Conservation (phyloP, 2,329 filamentous ascomycete species). For the Xenosphaeropsis pyriputrescens region DNA sequence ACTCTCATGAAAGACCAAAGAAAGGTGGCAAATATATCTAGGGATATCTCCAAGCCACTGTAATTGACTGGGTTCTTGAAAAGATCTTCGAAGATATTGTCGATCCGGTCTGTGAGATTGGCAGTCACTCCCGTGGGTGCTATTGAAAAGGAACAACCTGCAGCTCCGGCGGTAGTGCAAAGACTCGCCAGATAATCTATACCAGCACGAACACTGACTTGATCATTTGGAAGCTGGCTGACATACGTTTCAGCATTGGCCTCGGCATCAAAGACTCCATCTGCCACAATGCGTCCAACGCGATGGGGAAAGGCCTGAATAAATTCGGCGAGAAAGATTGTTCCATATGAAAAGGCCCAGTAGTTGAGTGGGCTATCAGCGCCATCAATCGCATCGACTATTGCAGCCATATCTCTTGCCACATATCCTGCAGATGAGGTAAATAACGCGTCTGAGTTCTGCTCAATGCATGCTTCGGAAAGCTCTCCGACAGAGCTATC, state of each 20-base stretch:
- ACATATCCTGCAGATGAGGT: conserved; percentile 7
- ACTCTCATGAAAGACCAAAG: conserved; percentile 1
- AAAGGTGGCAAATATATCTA: neutral
- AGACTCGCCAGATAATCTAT: conserved; percentile 5
- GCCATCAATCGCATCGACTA: conserved; percentile 3
- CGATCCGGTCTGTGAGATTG: neutral
- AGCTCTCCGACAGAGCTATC: conserved; percentile 4
- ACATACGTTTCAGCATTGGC: conserved; percentile 21
- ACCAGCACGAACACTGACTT: conserved; percentile 3
- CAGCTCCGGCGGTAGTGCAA: conserved; percentile 4
- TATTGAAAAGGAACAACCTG: conserved; percentile 1
- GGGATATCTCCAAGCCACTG: neutral
- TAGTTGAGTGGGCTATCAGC: conserved; percentile 14
- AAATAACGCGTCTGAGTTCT: conserved; percentile 5
- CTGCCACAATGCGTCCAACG: conserved; percentile 22
- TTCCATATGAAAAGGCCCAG: conserved; percentile 32
- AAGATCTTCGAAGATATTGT: conserved; percentile 1
- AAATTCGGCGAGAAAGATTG: conserved; percentile 24
- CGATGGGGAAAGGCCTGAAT: conserved; percentile 23
- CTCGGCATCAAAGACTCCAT: conserved; percentile 12
- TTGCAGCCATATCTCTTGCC: conserved; percentile 7
- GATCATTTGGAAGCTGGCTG: conserved; percentile 4
- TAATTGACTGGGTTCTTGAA: conserved; percentile 1
- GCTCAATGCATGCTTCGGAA: conserved; percentile 5
- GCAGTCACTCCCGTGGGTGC: conserved; percentile 1